Percentiles rank a stretch among this genome's conserved stretches.
Conservation (phyloP, 2,329 filamentous ascomycete genomes). For the Zymoseptoria pseudotritici region DNA sequence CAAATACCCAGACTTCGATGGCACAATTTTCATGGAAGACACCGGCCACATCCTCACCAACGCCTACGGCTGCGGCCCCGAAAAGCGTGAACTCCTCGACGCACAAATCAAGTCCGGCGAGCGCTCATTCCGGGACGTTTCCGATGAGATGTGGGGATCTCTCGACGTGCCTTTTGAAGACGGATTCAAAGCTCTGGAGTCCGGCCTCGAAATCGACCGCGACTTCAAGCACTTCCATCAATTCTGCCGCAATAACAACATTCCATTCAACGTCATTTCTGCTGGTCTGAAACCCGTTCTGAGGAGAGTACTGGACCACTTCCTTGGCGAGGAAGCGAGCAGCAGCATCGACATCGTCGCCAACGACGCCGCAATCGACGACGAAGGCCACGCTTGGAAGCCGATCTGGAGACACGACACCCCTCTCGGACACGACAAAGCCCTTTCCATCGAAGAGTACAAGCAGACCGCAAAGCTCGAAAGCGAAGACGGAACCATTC, state of each 20-base stretch:
- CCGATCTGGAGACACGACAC: conserved; percentile 61
- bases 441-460: conserved; percentile 55
- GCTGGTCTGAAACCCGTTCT: conserved; percentile 60
- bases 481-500: conserved; percentile 54
- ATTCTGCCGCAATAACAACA: conserved; percentile 55
- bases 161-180: conserved; percentile 60
- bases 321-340: conserved; percentile 54
- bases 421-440: conserved; percentile 61
- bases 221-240: conserved; percentile 58
- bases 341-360: conserved; percentile 59
- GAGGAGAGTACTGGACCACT: conserved; percentile 54
- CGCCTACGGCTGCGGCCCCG: conserved; percentile 54
- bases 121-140: conserved; percentile 61
- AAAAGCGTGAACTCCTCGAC: conserved; percentile 51
- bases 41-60: conserved; percentile 64
- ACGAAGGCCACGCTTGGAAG: conserved; percentile 55
- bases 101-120: conserved; percentile 58
- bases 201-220: conserved; percentile 54
- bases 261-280: conserved; percentile 63
- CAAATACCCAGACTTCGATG: conserved; percentile 53
- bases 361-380: conserved; percentile 55
- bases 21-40: conserved; percentile 59
- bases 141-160: conserved; percentile 64
- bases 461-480: conserved; percentile 47
- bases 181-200: conserved; percentile 58